Conservation (phyloP, 2,329 filamentous ascomycete species). For the Fusarium devonianum region DNA sequence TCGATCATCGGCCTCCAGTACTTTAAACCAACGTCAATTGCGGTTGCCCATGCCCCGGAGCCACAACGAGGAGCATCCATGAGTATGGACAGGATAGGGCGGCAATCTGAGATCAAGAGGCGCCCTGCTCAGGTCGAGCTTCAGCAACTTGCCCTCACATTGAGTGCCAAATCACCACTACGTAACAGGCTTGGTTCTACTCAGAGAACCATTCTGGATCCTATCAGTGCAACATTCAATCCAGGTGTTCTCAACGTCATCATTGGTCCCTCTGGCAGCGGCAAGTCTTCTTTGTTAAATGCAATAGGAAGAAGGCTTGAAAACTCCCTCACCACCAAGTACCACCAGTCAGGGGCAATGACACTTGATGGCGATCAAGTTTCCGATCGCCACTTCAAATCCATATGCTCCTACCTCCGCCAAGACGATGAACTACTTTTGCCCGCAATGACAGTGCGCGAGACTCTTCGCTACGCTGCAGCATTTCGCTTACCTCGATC, state of each 20-base stretch:
- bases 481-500: conserved; percentile 71
- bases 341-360: conserved; percentile 66
- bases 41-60: conserved; percentile 62
- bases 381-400: conserved; percentile 70
- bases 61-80: conserved; percentile 61
- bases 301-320: conserved; percentile 72
- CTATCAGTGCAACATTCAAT: conserved; percentile 69
- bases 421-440: conserved; percentile 78
- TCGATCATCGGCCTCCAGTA: conserved; percentile 68
- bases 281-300: conserved; percentile 77
- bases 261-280: conserved; percentile 79
- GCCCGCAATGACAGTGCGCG: conserved; percentile 75
- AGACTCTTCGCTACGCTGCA: conserved; percentile 73
- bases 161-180: conserved; percentile 64
- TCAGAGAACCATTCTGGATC: conserved; percentile 66
- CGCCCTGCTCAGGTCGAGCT: conserved; percentile 69
- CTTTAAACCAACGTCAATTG: conserved; percentile 70
- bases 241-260: conserved; percentile 75
- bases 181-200: conserved; percentile 54
- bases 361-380: conserved; percentile 72
- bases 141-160: conserved; percentile 65
- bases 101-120: conserved; percentile 56
- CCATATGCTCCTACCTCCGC: conserved; percentile 76
- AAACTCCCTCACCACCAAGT: conserved; percentile 65
- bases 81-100: conserved; percentile 71